These are phyloP conservation scores for Phaeolepiota aurea DNA, from an alignment of 768 basidiomycete genomes.

Conservation along the genomic window DNA sequence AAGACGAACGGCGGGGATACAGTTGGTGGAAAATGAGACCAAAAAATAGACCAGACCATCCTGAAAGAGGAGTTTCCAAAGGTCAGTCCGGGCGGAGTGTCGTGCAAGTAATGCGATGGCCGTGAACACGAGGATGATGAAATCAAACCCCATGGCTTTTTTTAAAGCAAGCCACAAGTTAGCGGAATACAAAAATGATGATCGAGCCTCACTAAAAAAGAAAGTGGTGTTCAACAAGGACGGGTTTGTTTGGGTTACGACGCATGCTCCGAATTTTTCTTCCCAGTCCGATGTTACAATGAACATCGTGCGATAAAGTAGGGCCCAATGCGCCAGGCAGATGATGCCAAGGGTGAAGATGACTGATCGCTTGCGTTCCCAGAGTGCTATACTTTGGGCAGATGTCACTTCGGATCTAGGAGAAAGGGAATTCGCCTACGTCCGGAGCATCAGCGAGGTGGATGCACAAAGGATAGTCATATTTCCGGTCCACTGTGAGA, in stretches of 20 bases:
- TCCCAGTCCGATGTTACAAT: conserved; percentile 53
- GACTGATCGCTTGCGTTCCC: conserved; percentile 51
- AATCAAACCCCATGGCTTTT: conserved; percentile 64
- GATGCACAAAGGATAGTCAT: conserved; percentile 59
- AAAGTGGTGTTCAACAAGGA: conserved; percentile 55
- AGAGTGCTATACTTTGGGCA: conserved; percentile 50
- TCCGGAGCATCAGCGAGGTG: conserved; percentile 63
- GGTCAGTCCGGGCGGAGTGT: conserved; percentile 44
- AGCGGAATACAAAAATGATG: conserved; percentile 5
- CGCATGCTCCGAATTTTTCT: conserved; percentile 27
- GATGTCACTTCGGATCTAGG: conserved; percentile 4
- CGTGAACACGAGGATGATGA: conserved; percentile 50
- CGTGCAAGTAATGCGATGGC: conserved; percentile 42
- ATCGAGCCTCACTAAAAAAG: conserved; percentile 68
- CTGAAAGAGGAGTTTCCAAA: conserved; percentile 67
- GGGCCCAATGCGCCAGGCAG: conserved; percentile 55
- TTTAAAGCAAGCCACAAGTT: conserved; percentile 1
- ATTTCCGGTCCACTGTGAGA: conserved; percentile 50
- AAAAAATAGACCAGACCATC: conserved; percentile 68
- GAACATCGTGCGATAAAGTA: conserved; percentile 66
- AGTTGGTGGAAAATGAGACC: conserved; percentile 56
- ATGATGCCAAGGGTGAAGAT: conserved; percentile 42
- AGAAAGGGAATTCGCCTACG: conserved; percentile 28
- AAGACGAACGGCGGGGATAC: conserved; percentile 59
- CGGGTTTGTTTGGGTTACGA: conserved; percentile 45